Evolutionary conservation across 371 early-diverging fungal genomes (phyloP).

Genomic region (Fennellomyces sp.): DNA sequence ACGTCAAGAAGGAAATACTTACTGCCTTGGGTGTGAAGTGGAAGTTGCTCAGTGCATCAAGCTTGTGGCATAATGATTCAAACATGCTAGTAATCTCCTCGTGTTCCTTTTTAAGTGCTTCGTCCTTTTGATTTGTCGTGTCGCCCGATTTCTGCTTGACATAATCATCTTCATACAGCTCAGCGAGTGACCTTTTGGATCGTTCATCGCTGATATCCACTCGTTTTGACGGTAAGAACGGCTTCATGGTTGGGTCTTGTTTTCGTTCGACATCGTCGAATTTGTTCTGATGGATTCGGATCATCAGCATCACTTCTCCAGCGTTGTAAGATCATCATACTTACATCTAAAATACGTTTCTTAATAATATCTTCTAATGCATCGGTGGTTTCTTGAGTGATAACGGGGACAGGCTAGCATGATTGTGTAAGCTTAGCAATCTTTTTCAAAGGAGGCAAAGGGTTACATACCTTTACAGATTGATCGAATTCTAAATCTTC

Average conservation of each 20-base stretch:
- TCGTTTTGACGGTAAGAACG: constrained; percentile 79
- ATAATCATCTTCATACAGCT: constrained; percentile 92
- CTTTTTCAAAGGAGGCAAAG: too few species aligned
- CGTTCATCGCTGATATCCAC: constrained; percentile 83
- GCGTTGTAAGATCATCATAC: too few species aligned
- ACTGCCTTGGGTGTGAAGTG: constrained; percentile 85
- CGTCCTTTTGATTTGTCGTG: constrained; percentile 72
- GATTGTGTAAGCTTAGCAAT: neutral
- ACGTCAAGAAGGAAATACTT: constrained; percentile 19
- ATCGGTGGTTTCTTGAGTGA: constrained; percentile 89
- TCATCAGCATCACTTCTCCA: too few species aligned
- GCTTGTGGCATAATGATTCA: constrained; percentile 72
- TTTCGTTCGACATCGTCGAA: constrained; percentile 94
- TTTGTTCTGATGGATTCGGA: constrained; percentile 32
- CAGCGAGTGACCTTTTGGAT: constrained; percentile 85
- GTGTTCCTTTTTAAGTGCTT: constrained; percentile 75
- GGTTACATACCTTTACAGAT: constrained; percentile 74
- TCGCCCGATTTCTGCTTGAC: constrained; percentile 64
- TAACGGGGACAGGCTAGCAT: constrained; percentile 87
- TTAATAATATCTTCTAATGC: constrained; percentile 93
- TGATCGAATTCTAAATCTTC: constrained; percentile 94
- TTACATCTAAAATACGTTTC: constrained; percentile 82
- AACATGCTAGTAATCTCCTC: constrained; percentile 79
- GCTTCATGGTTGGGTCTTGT: constrained; percentile 68
- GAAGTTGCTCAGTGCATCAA: constrained; percentile 93